Conservation (phyloP, 805 yeast species). For the Hanseniaspora guilliermondii region DNA sequence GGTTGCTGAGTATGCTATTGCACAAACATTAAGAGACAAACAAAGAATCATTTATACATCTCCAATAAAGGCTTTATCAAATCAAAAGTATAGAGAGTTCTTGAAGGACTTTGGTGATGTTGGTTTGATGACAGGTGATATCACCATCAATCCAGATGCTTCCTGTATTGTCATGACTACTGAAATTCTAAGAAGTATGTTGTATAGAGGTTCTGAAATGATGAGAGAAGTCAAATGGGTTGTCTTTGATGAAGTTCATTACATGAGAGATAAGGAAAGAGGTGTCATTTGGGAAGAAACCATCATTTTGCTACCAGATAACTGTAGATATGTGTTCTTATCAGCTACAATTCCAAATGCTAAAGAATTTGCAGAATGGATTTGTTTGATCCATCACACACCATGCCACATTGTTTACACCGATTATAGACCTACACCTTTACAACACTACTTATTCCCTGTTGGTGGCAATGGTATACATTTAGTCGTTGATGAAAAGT, state of each 20-base stretch:
- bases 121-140: slow-evolving; percentile 98
- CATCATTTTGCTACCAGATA: slow-evolving; percentile 86
- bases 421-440: slow-evolving; percentile 96
- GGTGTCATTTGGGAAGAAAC: slow-evolving; percentile 99
- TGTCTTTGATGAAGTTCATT: slow-evolving; percentile 94
- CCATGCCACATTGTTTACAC: slow-evolving; percentile 98
- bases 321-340: slow-evolving; percentile 83
- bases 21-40: slow-evolving; percentile 80
- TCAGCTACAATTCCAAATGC: slow-evolving; percentile 98
- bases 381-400: slow-evolving; percentile 83
- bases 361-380: slow-evolving; percentile 98
- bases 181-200: slow-evolving; percentile 91
- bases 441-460: slow-evolving; percentile 94
- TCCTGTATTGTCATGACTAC: slow-evolving; percentile 98
- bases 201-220: slow-evolving; percentile 92
- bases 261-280: slow-evolving; percentile 93
- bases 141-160: slow-evolving; percentile 95
- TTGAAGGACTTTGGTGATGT: slow-evolving; percentile 66
- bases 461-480: slow-evolving; percentile 98
- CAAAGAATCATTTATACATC: slow-evolving; percentile 93
- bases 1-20: slow-evolving; percentile 94
- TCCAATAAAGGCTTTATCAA: slow-evolving; percentile 87
- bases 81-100: slow-evolving; percentile 86
- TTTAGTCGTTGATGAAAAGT: slow-evolving; percentile 93
- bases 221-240: slow-evolving; percentile 99